A percentile compares a stretch with the other conserved stretches of the same genome.
Conservation (phyloP, 148 eudicot genomes). For the Rhododendron simsii region DNA sequence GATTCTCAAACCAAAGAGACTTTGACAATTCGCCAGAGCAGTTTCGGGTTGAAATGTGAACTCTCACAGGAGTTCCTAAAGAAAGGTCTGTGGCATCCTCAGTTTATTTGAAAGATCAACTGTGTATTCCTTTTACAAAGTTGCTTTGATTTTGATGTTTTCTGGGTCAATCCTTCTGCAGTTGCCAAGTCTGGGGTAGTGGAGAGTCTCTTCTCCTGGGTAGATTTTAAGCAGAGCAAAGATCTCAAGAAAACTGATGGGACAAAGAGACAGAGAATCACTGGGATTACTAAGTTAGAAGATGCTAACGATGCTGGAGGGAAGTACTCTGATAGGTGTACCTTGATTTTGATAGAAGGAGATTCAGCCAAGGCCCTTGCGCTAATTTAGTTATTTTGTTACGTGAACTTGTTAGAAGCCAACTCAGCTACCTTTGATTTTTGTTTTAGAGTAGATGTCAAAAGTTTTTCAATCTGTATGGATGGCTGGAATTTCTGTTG, state of each 20-base stretch:
- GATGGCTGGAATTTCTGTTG: slow-evolving; percentile 78
- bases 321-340: slow-evolving; percentile 64
- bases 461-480: slow-evolving; percentile 3
- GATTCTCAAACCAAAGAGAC: slow-evolving; percentile 98
- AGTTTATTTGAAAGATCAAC: neutral
- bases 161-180: slow-evolving; percentile 7
- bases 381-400: slow-evolving; percentile 35
- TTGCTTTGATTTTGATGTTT: neutral
- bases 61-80: slow-evolving; percentile 63
- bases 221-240: slow-evolving; percentile 60
- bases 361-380: slow-evolving; percentile 97
- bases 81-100: slow-evolving; percentile 47
- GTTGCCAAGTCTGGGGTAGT: slow-evolving; percentile 62
- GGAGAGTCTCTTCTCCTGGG: slow-evolving; percentile 72
- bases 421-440: neutral
- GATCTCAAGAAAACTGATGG: slow-evolving; percentile 93
- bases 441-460: neutral
- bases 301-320: slow-evolving; percentile 87
- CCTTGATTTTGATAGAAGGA: slow-evolving; percentile 93
- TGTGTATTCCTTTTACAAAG: neutral
- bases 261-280: slow-evolving; percentile 45
- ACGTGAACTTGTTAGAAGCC: neutral
- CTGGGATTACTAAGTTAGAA: slow-evolving; percentile 57
- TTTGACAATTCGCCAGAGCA: slow-evolving; percentile 65
- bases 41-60: slow-evolving; percentile 75